Percentiles rank a stretch among this genome's conserved stretches.
Conservation (phyloP, 805 yeast species). For the Saccharomycopsis fibuligera region DNA sequence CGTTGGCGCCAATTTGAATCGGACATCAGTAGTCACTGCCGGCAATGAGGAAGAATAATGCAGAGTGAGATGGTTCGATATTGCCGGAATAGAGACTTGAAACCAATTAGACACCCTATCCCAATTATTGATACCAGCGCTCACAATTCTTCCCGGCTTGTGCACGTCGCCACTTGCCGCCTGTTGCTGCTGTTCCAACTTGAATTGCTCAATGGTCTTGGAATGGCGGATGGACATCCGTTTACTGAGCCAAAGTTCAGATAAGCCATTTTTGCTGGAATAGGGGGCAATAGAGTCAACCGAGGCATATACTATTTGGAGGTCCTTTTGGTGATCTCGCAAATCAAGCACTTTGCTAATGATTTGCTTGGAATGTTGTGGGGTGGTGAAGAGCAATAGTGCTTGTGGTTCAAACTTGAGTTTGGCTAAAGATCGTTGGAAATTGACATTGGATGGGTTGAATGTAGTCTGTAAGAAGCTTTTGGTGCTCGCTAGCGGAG, state of each 20-base stretch:
- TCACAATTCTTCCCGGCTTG: conserved; percentile 11
- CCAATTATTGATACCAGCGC: neutral
- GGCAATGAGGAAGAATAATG: conserved; percentile 3
- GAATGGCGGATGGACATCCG: neutral
- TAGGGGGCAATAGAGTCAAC: conserved; percentile 20
- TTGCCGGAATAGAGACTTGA: conserved; percentile 3
- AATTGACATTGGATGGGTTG: conserved; percentile 5
- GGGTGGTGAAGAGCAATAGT: conserved; percentile 12
- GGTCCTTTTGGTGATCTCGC: conserved; percentile 1
- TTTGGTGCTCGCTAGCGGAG: conserved; percentile 6
- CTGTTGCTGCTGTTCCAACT: neutral
- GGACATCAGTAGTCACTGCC: neutral
- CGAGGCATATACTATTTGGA: conserved; percentile 15
- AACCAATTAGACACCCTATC: conserved; percentile 4
- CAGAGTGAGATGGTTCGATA: neutral
- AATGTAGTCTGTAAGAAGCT: conserved; percentile 8
- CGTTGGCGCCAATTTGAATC: conserved; percentile 9
- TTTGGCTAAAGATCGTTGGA: too few relatives aligned
- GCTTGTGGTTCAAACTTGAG: conserved; percentile 7
- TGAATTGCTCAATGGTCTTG: conserved; percentile 2
- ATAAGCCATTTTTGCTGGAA: conserved; percentile 9
- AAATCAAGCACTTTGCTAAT: neutral
- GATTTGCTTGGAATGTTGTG: conserved; percentile 5
- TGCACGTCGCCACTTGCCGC: neutral
- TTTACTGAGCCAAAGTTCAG: conserved; percentile 16